Evolutionary conservation across 2,329 filamentous ascomycete genomes (phyloP).

Genomic region (Knufia fluminis): DNA sequence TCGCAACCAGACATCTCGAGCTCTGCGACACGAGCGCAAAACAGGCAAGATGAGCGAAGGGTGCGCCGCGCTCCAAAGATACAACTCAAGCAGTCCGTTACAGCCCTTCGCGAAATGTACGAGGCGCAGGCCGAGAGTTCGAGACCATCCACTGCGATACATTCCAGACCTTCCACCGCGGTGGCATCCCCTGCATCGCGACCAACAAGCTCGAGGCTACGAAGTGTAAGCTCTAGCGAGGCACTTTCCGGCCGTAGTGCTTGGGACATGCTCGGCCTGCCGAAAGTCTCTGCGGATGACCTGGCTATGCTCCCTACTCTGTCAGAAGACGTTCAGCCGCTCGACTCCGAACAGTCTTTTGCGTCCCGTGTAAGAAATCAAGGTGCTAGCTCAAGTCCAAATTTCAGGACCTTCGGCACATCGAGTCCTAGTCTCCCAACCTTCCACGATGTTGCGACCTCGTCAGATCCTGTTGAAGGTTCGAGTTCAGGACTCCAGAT

Average conservation of each 20-base stretch:
- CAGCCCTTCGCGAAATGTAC: slow-evolving; percentile 22
- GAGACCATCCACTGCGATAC: slow-evolving; percentile 19
- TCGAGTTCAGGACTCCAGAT: slow-evolving; percentile 19
- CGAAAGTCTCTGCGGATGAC: slow-evolving; percentile 19
- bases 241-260: slow-evolving; percentile 18
- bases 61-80: slow-evolving; percentile 12
- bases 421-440: slow-evolving; percentile 13
- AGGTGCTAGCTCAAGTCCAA: slow-evolving; percentile 17
- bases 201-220: slow-evolving; percentile 17
- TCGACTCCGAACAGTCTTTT: slow-evolving; percentile 17
- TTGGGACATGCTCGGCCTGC: slow-evolving; percentile 17
- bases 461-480: slow-evolving; percentile 28
- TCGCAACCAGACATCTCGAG: slow-evolving; percentile 5
- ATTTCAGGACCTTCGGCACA: slow-evolving; percentile 11
- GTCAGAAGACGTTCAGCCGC: slow-evolving; percentile 10
- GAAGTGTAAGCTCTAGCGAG: slow-evolving; percentile 21
- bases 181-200: slow-evolving; percentile 16
- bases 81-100: slow-evolving; percentile 22
- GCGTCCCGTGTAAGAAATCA: slow-evolving; percentile 13
- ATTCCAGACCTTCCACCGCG: slow-evolving; percentile 14
- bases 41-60: neutral
- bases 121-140: slow-evolving; percentile 22
- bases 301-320: slow-evolving; percentile 17
- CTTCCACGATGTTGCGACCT: slow-evolving; percentile 16
- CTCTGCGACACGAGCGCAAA: neutral